Conservation (phyloP, 139 green algal genomes). For the Tetraselmis chui region DNA sequence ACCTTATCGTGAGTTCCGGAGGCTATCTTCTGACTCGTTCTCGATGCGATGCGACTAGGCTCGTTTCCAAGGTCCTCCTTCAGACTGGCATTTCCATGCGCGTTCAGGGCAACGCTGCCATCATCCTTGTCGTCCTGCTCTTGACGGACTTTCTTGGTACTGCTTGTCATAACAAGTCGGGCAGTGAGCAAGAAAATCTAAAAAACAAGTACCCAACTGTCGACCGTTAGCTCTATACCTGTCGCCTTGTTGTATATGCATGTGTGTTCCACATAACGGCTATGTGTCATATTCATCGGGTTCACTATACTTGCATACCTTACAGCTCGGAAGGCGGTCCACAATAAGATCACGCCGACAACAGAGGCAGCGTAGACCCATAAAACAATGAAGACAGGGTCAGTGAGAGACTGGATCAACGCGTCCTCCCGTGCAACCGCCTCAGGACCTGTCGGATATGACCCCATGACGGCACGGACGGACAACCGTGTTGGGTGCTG, state of each 20-base stretch:
- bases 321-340: background rate
- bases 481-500: too few relatives aligned
- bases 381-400: background rate
- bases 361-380: background rate
- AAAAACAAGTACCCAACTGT: too few relatives aligned
- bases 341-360: background rate
- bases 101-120: background rate
- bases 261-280: background rate
- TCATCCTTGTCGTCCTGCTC: background rate
- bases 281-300: background rate
- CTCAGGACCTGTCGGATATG: too few relatives aligned
- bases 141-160: background rate
- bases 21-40: background rate
- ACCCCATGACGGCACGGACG: too few relatives aligned
- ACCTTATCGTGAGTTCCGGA: background rate
- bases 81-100: background rate
- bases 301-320: background rate
- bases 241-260: background rate
- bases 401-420: too few relatives aligned
- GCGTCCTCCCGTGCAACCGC: too few relatives aligned
- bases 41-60: background rate
- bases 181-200: too few relatives aligned
- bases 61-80: background rate
- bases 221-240: too few relatives aligned
- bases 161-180: too few relatives aligned